These are phyloP conservation scores for Patellifolia procumbens DNA, from an alignment of 179 eudicot genomes.

Conservation along the genomic window DNA sequence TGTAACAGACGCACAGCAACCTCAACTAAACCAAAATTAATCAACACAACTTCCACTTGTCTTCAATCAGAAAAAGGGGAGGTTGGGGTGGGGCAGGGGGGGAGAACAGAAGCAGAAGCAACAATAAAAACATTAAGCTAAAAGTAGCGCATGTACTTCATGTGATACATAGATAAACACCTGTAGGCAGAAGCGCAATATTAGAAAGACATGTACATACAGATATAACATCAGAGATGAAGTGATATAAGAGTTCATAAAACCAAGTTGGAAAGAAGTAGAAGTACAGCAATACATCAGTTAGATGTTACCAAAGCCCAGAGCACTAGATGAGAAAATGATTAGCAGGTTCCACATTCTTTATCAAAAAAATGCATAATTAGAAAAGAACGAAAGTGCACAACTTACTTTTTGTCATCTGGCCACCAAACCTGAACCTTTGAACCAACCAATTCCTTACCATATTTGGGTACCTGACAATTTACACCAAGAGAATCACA, in stretches of 20 bases:
- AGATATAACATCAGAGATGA: neutral
- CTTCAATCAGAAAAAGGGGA: no score
- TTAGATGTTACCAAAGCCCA: neutral
- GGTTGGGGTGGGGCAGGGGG: no score
- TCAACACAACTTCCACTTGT: no score
- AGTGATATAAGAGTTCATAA: neutral
- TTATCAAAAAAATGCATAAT: neutral
- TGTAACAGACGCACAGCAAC: no score
- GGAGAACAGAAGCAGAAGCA: no score
- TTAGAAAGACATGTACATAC: neutral
- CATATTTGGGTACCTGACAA: constrained; percentile 51
- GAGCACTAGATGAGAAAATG: neutral
- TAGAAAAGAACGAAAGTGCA: neutral
- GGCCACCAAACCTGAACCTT: constrained; percentile 89
- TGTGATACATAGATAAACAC: neutral
- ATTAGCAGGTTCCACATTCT: neutral
- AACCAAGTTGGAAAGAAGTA: neutral
- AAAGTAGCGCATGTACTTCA: no score
- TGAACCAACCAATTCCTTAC: constrained; percentile 56
- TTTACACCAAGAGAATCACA: neutral
- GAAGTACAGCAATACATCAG: neutral
- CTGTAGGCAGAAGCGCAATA: neutral
- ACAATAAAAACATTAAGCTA: no score
- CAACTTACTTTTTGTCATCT: constrained; percentile 61
- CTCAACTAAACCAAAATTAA: no score